A percentile compares a stretch with the other conserved stretches of the same genome.
These are phyloP conservation scores for Saccharomyces eubayanus DNA, from an alignment of 805 yeast species.

Conservation along the genomic window DNA sequence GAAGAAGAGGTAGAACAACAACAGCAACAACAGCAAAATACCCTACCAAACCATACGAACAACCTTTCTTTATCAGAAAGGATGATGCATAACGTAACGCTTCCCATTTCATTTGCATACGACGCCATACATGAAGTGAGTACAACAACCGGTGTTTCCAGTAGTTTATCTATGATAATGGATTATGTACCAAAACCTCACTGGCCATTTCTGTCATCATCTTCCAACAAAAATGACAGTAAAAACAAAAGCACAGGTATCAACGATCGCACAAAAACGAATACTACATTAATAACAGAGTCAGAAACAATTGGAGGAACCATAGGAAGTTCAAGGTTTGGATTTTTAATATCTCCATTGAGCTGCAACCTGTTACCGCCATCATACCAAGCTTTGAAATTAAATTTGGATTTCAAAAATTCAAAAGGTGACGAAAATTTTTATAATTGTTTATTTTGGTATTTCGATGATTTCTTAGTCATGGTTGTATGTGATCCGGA, in stretches of 20 bases:
- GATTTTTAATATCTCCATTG: slow-evolving; percentile 27
- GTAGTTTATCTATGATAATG: slow-evolving; percentile 24
- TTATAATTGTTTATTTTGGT: slow-evolving; percentile 27
- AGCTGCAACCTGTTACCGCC: slow-evolving; percentile 18
- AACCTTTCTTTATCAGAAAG: slow-evolving; percentile 7
- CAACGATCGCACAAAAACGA: background rate
- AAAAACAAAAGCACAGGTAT: background rate
- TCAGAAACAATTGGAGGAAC: background rate
- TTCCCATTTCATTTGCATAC: slow-evolving; percentile 28
- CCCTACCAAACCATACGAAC: background rate
- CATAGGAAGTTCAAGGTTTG: slow-evolving; percentile 12
- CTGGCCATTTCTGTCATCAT: slow-evolving; percentile 6
- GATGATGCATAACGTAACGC: slow-evolving; percentile 24
- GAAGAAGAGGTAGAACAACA: background rate
- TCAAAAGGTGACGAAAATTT: slow-evolving; percentile 3
- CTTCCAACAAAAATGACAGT: background rate
- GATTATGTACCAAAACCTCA: slow-evolving; percentile 20
- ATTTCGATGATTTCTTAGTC: slow-evolving; percentile 20
- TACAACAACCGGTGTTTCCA: slow-evolving; percentile 26
- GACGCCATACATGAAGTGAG: slow-evolving; percentile 32
- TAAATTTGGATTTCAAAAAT: slow-evolving; percentile 14
- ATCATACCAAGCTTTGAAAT: slow-evolving; percentile 16
- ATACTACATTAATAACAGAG: background rate
- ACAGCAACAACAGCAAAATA: background rate
- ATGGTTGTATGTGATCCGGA: slow-evolving; percentile 19